Percentiles rank a stretch among this genome's conserved stretches.
Evolutionary conservation across 495 filamentous ascomycete species (phyloP).

Genomic region (Parachaetomium inaequale): DNA sequence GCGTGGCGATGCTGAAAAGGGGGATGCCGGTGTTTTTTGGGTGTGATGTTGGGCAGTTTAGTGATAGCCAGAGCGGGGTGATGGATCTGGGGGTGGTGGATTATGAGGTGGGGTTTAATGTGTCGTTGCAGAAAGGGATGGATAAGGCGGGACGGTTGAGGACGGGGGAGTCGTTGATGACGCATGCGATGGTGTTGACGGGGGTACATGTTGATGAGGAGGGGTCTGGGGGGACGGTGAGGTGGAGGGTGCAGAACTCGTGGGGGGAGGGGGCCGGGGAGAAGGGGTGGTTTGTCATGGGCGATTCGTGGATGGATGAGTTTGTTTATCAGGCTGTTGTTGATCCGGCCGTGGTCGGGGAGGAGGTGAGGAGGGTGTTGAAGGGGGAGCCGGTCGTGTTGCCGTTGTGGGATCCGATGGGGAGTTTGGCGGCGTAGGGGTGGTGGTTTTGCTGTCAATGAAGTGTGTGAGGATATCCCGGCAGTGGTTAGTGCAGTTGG

Average conservation of each 20-base stretch:
- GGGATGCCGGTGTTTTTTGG: constrained; percentile 85
- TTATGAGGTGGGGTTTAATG: constrained; percentile 74
- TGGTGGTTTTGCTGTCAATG: too few relatives aligned
- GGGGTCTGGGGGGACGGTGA: constrained; percentile 58
- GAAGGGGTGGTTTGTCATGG: constrained; percentile 85
- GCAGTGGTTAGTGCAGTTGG: neutral
- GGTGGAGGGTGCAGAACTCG: constrained; percentile 83
- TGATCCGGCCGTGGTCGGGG: constrained; percentile 62
- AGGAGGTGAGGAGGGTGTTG: constrained; percentile 64
- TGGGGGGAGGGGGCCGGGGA: constrained; percentile 67
- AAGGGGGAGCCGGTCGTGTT: constrained; percentile 64
- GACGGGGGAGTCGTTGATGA: constrained; percentile 75
- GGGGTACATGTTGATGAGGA: constrained; percentile 67
- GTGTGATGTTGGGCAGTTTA: constrained; percentile 80
- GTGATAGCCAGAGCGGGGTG: constrained; percentile 59
- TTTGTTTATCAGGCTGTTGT: constrained; percentile 88
- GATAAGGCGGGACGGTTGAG: constrained; percentile 67
- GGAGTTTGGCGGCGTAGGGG: constrained; percentile 72
- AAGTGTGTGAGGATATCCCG: too few relatives aligned
- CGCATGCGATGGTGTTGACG: constrained; percentile 87
- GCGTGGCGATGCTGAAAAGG: constrained; percentile 69
- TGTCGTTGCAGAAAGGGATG: constrained; percentile 56
- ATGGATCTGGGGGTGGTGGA: constrained; percentile 72
- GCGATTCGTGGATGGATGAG: constrained; percentile 78
- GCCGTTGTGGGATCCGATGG: constrained; percentile 87